These are phyloP conservation scores for Liriodendron chinense DNA, from an alignment of 164 flowering plant genomes.

Conservation along the genomic window DNA sequence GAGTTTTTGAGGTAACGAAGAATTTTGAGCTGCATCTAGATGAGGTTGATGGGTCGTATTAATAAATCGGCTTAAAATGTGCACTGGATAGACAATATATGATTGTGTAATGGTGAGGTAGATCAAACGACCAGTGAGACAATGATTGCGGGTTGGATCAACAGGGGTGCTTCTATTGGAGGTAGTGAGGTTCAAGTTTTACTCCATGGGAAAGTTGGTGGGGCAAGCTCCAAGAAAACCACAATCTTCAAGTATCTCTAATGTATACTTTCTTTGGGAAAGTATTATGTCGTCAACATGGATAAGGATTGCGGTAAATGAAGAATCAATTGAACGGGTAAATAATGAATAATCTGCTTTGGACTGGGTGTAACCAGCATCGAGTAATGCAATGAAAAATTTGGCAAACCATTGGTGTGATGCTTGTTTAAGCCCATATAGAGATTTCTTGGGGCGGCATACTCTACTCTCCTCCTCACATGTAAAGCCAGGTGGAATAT, in stretches of 20 bases:
- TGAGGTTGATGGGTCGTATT: background rate
- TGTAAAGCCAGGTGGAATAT: background rate
- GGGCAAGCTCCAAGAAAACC: background rate
- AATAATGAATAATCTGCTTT: background rate
- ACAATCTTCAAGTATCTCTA: background rate
- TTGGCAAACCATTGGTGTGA: background rate
- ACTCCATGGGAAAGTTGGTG: background rate
- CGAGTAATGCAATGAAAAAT: background rate
- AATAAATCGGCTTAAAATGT: slow-evolving; percentile 1
- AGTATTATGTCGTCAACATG: background rate
- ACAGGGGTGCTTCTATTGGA: background rate
- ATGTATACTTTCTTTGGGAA: background rate
- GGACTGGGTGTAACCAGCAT: background rate
- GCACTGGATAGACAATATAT: background rate
- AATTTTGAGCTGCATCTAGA: slow-evolving; percentile 11
- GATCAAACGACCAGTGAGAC: background rate
- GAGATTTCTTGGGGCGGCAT: background rate
- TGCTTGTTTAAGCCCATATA: slow-evolving; percentile 7
- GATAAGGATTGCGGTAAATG: background rate
- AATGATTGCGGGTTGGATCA: background rate
- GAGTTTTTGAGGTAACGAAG: background rate
- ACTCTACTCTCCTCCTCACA: background rate
- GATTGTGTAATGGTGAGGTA: background rate
- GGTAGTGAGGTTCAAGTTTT: background rate
- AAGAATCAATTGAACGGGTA: background rate